Base-by-base conservation (phyloP, 352 stramenopile species). In the Nothophytophthora sp. region DNA sequence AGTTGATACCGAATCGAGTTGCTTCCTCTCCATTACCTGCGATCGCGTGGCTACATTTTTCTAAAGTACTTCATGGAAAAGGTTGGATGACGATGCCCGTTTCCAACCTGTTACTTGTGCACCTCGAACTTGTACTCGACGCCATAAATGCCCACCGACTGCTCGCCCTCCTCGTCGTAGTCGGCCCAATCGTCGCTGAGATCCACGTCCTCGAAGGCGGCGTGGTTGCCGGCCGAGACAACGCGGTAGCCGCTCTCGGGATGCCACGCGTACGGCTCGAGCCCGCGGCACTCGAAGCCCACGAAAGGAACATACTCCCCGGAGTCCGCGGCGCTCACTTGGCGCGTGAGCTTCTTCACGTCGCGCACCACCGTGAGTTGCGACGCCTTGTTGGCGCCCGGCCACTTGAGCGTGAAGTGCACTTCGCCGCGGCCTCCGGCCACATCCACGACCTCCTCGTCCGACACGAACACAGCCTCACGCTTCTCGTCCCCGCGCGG, bases 361-460 rank as follows among this genome's bases (percentile, higher is more conserved):
- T 93, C 81, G 25, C 81, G 80, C 41, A 94, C 70, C 27, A 96
- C 81, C 35, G 80, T 92, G 53, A 96, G 69, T 60, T 92, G 77
- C 55, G 76, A 70, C 29, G 84, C 66, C 51, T 93, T 93, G 48
- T 78, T 90, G 19, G 85, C 71, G 37, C 86, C 86, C 2, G 84
- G 86, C 81, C 81, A 96, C 73, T 90, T 95, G 55, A 96, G 72
- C 43, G 85, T 59, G 29, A 94, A 96, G 40, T 96, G 83, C 40
- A 74, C 86, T 22, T 86, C 79, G 27, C 81, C 79, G 30, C 84
- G 76, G 11, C 84, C 81, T 28, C 84, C 84, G 13, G 78, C 73
- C 19, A 96, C 76, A 42, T 94, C 78, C 45, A 88, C 60, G 7
- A 66, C 49, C 49, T 92, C 76, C 47, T 93, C 84, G 43, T 94